These are phyloP conservation scores for Populus nigra DNA, from an alignment of 345 rosid genomes.

Conservation along the genomic window DNA sequence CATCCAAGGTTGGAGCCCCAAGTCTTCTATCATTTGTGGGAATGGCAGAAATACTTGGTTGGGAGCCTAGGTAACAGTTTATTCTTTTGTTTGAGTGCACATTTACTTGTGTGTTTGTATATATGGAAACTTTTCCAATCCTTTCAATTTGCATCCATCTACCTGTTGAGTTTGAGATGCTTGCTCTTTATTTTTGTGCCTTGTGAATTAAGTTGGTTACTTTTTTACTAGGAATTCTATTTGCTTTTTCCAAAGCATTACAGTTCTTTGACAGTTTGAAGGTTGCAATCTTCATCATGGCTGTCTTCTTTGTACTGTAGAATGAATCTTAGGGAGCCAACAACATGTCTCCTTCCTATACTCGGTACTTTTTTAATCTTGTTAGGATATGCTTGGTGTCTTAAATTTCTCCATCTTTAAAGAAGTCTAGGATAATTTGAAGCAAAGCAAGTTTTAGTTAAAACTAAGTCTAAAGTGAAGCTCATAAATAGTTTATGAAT, in stretches of 20 bases:
- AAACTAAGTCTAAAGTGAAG: neutral
- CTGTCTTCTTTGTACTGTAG: neutral
- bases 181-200: neutral
- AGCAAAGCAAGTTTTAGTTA: neutral
- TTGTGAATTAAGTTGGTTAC: neutral
- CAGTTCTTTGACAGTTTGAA: neutral
- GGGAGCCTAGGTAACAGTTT: conserved; percentile 76
- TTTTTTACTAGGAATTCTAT: neutral
- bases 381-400: neutral
- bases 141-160: neutral
- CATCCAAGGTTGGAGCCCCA: conserved; percentile 82
- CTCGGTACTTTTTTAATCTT: neutral
- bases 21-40: conserved; percentile 81
- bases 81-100: neutral
- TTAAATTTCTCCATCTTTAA: neutral
- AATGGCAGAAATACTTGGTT: conserved; percentile 89
- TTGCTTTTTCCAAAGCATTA: neutral
- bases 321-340: neutral
- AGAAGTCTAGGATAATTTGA: neutral
- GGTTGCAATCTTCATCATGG: neutral
- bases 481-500: neutral
- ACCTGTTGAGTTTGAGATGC: neutral
- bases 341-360: neutral
- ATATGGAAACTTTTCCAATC: neutral
- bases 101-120: conserved; percentile 1